Percentiles rank a stretch among this genome's conserved stretches.
Evolutionary conservation across 176 grass and related monocot genomes (phyloP).

Genomic region (Elymus sibiricus): DNA sequence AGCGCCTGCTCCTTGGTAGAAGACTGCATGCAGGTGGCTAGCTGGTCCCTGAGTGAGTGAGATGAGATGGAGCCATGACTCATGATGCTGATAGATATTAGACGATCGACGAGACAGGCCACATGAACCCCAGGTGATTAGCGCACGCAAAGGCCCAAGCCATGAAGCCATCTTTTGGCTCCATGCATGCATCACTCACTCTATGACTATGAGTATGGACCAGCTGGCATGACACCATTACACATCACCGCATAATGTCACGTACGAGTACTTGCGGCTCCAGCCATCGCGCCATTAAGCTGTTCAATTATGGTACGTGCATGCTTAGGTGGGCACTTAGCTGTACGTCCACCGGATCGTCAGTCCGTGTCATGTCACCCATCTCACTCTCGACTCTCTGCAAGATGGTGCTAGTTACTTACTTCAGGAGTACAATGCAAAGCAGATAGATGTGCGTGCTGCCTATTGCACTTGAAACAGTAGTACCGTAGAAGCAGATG

Average conservation of each 20-base stretch:
- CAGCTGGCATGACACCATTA: not conserved
- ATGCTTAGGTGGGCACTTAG: not conserved
- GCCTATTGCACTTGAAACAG: too few species aligned
- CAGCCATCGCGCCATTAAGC: not conserved
- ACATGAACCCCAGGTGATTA: slow-evolving; percentile 8
- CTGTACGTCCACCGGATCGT: not conserved
- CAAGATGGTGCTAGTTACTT: not conserved
- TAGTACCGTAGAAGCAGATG: too few species aligned
- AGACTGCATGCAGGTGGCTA: not conserved
- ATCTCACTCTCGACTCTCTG: not conserved
- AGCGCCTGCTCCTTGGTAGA: not conserved
- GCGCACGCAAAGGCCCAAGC: not conserved
- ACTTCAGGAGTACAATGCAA: not conserved
- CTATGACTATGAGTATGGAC: not conserved
- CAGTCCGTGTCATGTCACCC: not conserved
- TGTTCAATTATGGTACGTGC: not conserved
- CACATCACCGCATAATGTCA: not conserved
- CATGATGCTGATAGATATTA: not conserved
- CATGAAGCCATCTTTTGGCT: not conserved
- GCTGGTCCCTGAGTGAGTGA: not conserved
- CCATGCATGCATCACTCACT: not conserved
- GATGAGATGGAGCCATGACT: not conserved
- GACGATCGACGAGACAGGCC: not conserved
- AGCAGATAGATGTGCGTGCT: not conserved
- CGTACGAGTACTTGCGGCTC: not conserved